Base-by-base conservation (phyloP, 768 basidiomycete genomes). In the Rubroboletus pulcherrimus region DNA sequence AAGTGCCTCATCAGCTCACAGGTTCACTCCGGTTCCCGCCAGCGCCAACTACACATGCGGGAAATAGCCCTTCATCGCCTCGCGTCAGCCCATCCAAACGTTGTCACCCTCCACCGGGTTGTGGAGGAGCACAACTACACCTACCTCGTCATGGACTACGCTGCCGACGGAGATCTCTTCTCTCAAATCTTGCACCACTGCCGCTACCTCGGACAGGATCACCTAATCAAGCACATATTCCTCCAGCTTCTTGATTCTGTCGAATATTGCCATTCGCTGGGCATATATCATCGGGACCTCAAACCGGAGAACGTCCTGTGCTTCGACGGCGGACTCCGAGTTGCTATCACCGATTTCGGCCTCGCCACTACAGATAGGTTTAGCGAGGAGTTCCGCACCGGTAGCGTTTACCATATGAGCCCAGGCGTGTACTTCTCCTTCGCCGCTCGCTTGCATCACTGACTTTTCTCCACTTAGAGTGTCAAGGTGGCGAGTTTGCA, bases 321-420 rank as follows among this genome's bases (percentile, higher is more conserved):
- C 72, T 89, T 87, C 76, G 80, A 87, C 69, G 73, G 80, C 59
- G 94, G 93, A 46, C 76, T 80, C 60, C 79, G 83, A 49, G 82
- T 97, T 50, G 86, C 91, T 49, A 82, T 98, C 59, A 95, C 94
- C 37, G 96, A 98, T 74, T 98, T 98, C 71, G 96, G 96, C 24
- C 81, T 98, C 7, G 89, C 95, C 3, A 97, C 95, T 5, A 89
- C 88, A 21, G 93, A 96, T 60, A 83, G 81, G 66, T 77, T 82
- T 53, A 93, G 91, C 64, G 81, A 81, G 52, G 95, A 98, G 71
- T 93, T 94, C 72, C 84, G 91, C 49, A 97, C 94, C 35, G 95
- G 95, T n/a, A 94, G 91, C 64, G 84, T 94, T n/a, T 97, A 93
- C 73, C 96, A 97, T 73, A 95, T 98, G 89, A 94, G 92, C 66